These are phyloP conservation scores for Gossypium mustelinum DNA, from an alignment of 345 rosid species.

Conservation along the genomic window DNA sequence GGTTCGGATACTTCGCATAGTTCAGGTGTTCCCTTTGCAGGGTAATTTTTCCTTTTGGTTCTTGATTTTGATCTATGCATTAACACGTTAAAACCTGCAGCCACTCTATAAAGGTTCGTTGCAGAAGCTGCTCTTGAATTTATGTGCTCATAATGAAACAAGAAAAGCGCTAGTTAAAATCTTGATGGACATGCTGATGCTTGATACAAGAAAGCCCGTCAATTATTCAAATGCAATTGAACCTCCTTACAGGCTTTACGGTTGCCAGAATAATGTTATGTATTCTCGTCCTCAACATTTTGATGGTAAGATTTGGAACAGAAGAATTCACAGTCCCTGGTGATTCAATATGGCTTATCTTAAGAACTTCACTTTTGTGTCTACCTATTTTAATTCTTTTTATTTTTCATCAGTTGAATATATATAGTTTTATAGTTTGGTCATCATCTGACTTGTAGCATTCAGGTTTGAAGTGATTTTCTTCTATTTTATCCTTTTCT, in stretches of 20 bases:
- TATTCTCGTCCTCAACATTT: conserved; percentile 88
- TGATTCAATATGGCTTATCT: background rate
- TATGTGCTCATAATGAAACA: conserved; percentile 89
- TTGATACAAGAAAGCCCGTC: conserved; percentile 57
- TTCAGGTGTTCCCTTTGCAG: conserved; percentile 56
- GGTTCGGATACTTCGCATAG: conserved; percentile 85
- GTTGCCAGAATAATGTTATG: conserved; percentile 83
- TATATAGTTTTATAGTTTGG: background rate
- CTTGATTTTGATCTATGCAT: conserved; percentile 11
- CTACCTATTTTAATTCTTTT: background rate
- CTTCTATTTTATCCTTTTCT: background rate
- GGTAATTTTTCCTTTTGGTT: background rate
- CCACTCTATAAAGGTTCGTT: conserved; percentile 91
- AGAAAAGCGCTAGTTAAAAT: conserved; percentile 69
- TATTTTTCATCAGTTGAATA: background rate
- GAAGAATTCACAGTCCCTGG: background rate
- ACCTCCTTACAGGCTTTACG: conserved; percentile 79
- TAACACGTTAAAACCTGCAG: conserved; percentile 37
- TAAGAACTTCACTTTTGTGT: background rate
- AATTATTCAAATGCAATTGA: conserved; percentile 43
- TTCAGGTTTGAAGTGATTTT: background rate
- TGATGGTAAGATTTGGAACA: conserved; percentile 52
- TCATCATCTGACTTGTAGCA: background rate
- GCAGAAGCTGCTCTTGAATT: conserved; percentile 87
- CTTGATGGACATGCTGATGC: conserved; percentile 85